phyloP scores from a whole-genome alignment of 345 rosid species.

The Fremontodendron californicum region DNA sequence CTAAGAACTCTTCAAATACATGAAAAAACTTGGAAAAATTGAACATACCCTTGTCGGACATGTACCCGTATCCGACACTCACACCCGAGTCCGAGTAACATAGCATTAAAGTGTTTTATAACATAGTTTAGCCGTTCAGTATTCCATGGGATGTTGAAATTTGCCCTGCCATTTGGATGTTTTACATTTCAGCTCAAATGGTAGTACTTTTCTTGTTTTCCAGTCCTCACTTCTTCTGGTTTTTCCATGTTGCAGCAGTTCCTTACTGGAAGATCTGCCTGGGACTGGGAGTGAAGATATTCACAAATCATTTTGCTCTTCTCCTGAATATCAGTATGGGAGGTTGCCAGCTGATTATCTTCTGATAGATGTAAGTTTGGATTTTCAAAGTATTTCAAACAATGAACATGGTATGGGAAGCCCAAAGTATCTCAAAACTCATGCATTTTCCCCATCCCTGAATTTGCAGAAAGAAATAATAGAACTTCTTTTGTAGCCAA shows the following conservation, averaged over 20 bases:
- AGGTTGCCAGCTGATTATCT: constrained; percentile 15
- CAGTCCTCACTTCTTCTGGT: constrained; percentile 4
- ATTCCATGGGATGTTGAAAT: constrained; percentile 29
- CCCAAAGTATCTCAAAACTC: constrained; percentile 28
- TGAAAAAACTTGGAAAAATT: too few relatives aligned
- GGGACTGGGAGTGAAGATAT: constrained; percentile 28
- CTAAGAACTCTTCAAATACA: too few relatives aligned
- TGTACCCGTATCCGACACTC: too few relatives aligned
- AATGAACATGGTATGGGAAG: constrained; percentile 24
- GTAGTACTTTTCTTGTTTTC: not conserved
- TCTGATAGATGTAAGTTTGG: constrained; percentile 19
- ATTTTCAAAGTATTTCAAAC: constrained; percentile 26
- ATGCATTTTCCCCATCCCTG: constrained; percentile 28
- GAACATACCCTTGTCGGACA: too few relatives aligned
- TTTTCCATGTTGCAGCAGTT: constrained; percentile 38
- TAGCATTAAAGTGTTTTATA: constrained; percentile 1
- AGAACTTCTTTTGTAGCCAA: not conserved
- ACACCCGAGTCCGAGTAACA: too few relatives aligned
- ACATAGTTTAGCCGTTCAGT: constrained; percentile 18
- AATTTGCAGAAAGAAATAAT: constrained; percentile 18
- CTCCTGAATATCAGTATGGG: constrained; percentile 25
- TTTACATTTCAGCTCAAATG: not conserved
- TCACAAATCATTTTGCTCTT: constrained; percentile 23
- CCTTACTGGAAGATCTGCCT: constrained; percentile 40
- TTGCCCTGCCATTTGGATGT: too few relatives aligned